phyloP scores from a whole-genome alignment of 164 flowering plant genomes.

The Echeveria elegans region DNA sequence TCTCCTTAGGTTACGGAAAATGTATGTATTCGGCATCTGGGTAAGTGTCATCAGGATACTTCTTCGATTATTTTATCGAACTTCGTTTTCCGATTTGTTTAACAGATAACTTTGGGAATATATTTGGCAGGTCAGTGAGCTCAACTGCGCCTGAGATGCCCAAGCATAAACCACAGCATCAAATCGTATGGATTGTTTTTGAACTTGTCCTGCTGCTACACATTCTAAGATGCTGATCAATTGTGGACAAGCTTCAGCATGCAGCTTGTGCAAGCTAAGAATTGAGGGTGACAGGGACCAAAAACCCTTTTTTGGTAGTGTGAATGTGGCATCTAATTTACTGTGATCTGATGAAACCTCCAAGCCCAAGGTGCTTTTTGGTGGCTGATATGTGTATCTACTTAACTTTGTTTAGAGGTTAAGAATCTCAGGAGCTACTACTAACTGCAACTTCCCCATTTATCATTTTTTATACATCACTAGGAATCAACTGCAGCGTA shows the following conservation, averaged over 20 bases:
- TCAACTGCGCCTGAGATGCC: background rate
- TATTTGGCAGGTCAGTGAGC: background rate
- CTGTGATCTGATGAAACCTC: background rate
- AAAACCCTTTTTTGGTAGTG: background rate
- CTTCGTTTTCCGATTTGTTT: background rate
- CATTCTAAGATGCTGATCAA: background rate
- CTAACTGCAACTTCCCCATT: background rate
- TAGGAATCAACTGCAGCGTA: no score
- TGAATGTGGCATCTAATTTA: background rate
- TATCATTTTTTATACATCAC: no score
- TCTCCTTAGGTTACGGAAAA: slow-evolving; percentile 54
- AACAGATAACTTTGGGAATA: background rate
- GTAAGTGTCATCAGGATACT: slow-evolving; percentile 20
- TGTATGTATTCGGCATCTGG: slow-evolving; percentile 43
- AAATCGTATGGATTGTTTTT: background rate
- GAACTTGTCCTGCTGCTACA: background rate
- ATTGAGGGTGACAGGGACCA: background rate
- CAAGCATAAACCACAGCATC: background rate
- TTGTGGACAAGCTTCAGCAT: no score
- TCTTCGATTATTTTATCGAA: background rate
- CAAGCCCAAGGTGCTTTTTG: background rate
- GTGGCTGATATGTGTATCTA: background rate
- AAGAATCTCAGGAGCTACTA: background rate
- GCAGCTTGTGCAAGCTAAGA: no score
- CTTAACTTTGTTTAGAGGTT: background rate